Conservation (phyloP, 805 yeast genomes). For the Lachancea lanzarotensis region DNA sequence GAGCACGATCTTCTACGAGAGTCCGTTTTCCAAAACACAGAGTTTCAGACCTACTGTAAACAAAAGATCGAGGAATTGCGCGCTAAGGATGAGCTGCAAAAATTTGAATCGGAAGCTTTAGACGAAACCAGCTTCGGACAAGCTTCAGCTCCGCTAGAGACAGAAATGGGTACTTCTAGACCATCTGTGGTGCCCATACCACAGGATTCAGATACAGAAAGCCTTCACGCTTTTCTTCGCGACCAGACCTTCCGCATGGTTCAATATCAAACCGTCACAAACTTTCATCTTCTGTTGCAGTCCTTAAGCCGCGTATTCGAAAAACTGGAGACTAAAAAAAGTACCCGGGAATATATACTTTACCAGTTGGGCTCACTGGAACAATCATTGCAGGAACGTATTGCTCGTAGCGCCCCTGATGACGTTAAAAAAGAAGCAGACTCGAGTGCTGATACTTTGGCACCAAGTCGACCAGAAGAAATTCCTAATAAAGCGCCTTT, state of each 20-base stretch:
- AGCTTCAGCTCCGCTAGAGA: background rate
- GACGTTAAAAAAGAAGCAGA: slow-evolving; percentile 15
- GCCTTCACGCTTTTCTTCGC: slow-evolving; percentile 4
- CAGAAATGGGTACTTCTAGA: background rate
- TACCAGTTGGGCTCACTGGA: slow-evolving; percentile 22
- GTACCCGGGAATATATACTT: slow-evolving; percentile 21
- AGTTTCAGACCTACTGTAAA: slow-evolving; percentile 21
- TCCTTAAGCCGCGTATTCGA: slow-evolving; percentile 25
- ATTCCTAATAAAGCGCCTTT: background rate
- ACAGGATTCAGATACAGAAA: background rate
- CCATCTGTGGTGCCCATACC: background rate
- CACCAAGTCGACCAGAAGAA: slow-evolving; percentile 1
- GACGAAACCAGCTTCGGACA: background rate
- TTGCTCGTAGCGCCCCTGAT: slow-evolving; percentile 16
- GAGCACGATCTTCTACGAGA: slow-evolving; percentile 27
- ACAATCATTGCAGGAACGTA: slow-evolving; percentile 18
- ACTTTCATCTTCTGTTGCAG: slow-evolving; percentile 21
- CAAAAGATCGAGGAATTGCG: slow-evolving; percentile 8
- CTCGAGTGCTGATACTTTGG: background rate
- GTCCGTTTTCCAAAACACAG: slow-evolving; percentile 19
- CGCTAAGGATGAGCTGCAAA: slow-evolving; percentile 2
- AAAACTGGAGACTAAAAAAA: slow-evolving; percentile 24
- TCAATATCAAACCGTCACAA: slow-evolving; percentile 25
- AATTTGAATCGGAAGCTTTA: background rate
- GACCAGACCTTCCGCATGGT: slow-evolving; percentile 21